Evolutionary conservation across 164 flowering plant genomes (phyloP), one percentile per base, ranked within the genome.

Genomic region (Aristolochia californica): DNA sequence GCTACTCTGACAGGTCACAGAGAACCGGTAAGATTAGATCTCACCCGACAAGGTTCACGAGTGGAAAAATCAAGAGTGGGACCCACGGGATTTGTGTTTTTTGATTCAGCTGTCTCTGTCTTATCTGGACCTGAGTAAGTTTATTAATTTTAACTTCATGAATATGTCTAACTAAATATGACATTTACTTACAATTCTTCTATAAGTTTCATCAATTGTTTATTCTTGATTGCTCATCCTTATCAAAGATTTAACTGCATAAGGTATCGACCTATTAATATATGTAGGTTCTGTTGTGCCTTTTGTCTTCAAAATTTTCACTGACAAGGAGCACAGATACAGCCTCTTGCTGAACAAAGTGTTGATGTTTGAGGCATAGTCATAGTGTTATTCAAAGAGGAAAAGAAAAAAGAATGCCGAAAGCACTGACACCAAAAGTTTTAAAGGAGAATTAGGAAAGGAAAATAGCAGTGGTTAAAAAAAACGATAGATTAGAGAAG

Each of bases 1-100:
- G 68, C 80, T 65, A 82, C 75, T 59, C 62, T 84, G 55, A 56
- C 18, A 20, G 74, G 77, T 48, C 64, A 67, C 44, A 81, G 62
- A 70, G 78, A 67, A 48, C 21, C 76, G 45, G 62, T 66, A 40
- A 81, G 88, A 73, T 45, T 89, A 69, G 97, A 87, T 77, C 87
- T 93, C 66, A 73, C 95, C 23, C 53, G 60, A 23, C 52, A 62
- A 63, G 81, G 73, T 57, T 70, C 80, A 48, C 57, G 50, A 21
- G 85, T 89, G 62, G 79, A 81, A 71, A 93, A 85, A 66, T 77
- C 84, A 62, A 87, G 77, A 72, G 97, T 89, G 70, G 99, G 99
- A 38, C 95, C 97, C 48, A 60, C 85, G n/a, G 97, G 91, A 55
- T 83, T 81, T 60, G 66, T 48, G 38, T 77, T 85, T 60, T 84